Percentiles rank a stretch among this genome's conserved stretches.
phyloP scores from a whole-genome alignment of 2,329 filamentous ascomycete genomes.

The Aspergillus brunneoviolaceus region DNA sequence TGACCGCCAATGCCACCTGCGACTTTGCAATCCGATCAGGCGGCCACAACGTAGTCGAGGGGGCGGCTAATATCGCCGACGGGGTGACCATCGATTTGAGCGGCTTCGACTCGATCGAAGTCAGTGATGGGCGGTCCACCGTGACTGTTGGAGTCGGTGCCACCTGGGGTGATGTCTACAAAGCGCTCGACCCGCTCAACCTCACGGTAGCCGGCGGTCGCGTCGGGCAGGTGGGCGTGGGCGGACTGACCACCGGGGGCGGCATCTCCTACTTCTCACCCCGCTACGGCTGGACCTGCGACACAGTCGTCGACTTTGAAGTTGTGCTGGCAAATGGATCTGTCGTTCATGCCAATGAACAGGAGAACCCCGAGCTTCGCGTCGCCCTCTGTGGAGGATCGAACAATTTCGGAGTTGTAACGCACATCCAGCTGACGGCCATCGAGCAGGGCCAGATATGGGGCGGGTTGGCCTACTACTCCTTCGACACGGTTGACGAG shows the following conservation, averaged over 20 bases:
- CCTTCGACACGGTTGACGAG: constrained; percentile 14
- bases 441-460: constrained; percentile 31
- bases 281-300: constrained; percentile 16
- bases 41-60: constrained; percentile 13
- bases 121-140: constrained; percentile 2
- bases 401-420: constrained; percentile 36
- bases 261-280: constrained; percentile 21
- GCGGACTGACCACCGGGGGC: constrained; percentile 21
- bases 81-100: constrained; percentile 19
- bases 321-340: constrained; percentile 49
- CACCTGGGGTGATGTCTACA: constrained; percentile 18
- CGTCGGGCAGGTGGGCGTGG: constrained; percentile 26
- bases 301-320: constrained; percentile 48
- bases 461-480: constrained; percentile 37
- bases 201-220: constrained; percentile 26
- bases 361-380: constrained; percentile 25
- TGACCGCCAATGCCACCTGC: constrained; percentile 4
- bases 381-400: constrained; percentile 32
- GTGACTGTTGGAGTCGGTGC: constrained; percentile 12
- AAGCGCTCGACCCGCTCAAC: constrained; percentile 15
- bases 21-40: constrained; percentile 19
- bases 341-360: constrained; percentile 41
- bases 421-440: constrained; percentile 17
- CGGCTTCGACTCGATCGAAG: constrained; percentile 13
- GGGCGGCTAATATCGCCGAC: constrained; percentile 13